phyloP scores from a whole-genome alignment of 345 rosid genomes.

The Mangifera indica region DNA sequence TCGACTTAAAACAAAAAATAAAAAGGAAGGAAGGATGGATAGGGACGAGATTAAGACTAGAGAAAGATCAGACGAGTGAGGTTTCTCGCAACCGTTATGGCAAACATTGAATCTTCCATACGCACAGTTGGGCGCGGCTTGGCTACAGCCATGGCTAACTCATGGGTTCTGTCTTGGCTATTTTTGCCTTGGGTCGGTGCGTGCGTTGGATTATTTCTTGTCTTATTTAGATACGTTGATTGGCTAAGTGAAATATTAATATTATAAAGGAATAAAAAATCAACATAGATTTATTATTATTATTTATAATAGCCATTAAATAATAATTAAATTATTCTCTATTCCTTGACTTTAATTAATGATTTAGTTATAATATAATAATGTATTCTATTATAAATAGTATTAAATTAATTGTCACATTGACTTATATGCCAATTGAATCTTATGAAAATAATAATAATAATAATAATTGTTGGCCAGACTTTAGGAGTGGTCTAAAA shows the following conservation, averaged over 20 bases:
- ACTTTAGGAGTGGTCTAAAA: too few relatives aligned
- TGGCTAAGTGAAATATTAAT: not conserved
- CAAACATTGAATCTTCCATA: conserved; percentile 29
- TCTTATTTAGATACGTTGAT: not conserved
- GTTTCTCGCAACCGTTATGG: conserved; percentile 41
- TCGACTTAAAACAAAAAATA: not conserved
- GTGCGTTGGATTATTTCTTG: not conserved
- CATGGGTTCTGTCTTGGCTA: not conserved
- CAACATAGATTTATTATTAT: not conserved
- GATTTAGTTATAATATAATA: too few relatives aligned
- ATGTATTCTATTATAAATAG: too few relatives aligned
- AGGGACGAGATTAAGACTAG: conserved; percentile 4
- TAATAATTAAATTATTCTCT: too few relatives aligned
- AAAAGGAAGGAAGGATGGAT: not conserved
- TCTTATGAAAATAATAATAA: too few relatives aligned
- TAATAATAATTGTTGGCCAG: too few relatives aligned
- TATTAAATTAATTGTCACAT: too few relatives aligned
- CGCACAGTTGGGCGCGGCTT: conserved; percentile 41
- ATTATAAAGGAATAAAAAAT: not conserved
- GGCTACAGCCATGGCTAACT: conserved; percentile 23
- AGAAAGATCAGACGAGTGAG: conserved; percentile 33
- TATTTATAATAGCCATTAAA: too few relatives aligned
- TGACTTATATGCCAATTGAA: too few relatives aligned
- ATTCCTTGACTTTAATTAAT: too few relatives aligned
- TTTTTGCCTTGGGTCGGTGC: not conserved